Percentiles rank a stretch among this genome's conserved stretches.
Conservation (phyloP, 768 basidiomycete genomes). For the Hypholoma fasciculare region DNA sequence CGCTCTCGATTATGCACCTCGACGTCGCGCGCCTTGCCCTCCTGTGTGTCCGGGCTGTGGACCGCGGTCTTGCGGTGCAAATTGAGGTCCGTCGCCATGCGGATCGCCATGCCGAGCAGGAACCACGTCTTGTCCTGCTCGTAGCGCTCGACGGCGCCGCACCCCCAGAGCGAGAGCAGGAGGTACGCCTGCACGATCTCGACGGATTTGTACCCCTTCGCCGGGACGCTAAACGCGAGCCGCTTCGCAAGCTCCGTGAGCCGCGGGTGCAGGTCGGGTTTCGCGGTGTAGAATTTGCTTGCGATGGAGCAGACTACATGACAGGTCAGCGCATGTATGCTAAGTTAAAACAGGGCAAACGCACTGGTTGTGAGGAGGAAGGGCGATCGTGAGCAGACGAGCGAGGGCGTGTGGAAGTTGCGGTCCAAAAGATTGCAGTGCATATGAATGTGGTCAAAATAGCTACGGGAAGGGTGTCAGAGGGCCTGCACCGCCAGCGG, state of each 20-base stretch:
- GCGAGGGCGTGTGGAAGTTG: conserved; percentile 90
- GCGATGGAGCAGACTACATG: conserved; percentile 89
- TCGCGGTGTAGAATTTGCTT: conserved; percentile 81
- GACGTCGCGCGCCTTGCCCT: conserved; percentile 73
- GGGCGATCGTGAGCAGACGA: conserved; percentile 92
- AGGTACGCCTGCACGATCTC: conserved; percentile 96
- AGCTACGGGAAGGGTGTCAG: conserved; percentile 41
- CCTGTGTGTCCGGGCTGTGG: conserved; percentile 66
- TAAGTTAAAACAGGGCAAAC: conserved; percentile 26
- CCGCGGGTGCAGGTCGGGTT: conserved; percentile 78
- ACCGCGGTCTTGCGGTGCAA: conserved; percentile 83
- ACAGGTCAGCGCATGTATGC: conserved; percentile 2
- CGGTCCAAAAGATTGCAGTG: conserved; percentile 82
- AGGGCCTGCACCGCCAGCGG: background rate
- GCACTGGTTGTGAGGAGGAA: conserved; percentile 91
- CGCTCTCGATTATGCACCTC: conserved; percentile 95
- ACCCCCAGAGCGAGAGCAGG: conserved; percentile 85
- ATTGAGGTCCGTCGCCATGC: conserved; percentile 96
- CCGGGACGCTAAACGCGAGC: conserved; percentile 85
- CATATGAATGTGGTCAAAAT: conserved; percentile 74
- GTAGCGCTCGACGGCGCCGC: conserved; percentile 93
- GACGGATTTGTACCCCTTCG: conserved; percentile 87
- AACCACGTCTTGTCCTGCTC: conserved; percentile 97
- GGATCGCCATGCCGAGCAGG: conserved; percentile 81
- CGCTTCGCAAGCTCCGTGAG: conserved; percentile 84